A percentile compares a stretch with the other conserved stretches of the same genome.
Evolutionary conservation across 495 filamentous ascomycete genomes (phyloP).

Genomic region (Tuber borchii): DNA sequence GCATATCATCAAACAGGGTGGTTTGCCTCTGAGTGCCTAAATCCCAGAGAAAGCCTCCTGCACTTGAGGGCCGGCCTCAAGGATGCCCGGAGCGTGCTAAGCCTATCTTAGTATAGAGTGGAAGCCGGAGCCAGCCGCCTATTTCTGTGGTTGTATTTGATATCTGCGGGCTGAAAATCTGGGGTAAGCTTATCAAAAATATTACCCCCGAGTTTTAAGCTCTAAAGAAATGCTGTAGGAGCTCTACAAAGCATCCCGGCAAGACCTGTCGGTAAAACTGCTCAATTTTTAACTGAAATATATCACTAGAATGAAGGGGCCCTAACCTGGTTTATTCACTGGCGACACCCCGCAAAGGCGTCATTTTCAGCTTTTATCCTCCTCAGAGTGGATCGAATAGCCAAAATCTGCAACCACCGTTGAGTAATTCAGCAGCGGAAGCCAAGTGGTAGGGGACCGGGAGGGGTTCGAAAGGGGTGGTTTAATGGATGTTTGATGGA

Average conservation of each 20-base stretch:
- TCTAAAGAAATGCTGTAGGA: background rate
- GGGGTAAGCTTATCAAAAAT: background rate
- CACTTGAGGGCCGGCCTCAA: background rate
- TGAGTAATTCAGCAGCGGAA: background rate
- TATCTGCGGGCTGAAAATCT: background rate
- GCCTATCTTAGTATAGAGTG: background rate
- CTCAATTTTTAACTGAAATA: background rate
- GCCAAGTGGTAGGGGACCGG: background rate
- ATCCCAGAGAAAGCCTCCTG: background rate
- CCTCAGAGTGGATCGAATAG: background rate
- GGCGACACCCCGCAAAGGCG: background rate
- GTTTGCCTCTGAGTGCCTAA: background rate
- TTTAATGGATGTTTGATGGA: background rate
- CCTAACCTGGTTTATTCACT: background rate
- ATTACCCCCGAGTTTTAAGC: background rate
- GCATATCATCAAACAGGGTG: background rate
- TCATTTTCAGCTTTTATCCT: background rate
- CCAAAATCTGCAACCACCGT: background rate
- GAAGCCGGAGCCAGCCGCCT: background rate
- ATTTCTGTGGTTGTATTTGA: background rate
- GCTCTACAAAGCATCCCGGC: background rate
- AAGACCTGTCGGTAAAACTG: background rate
- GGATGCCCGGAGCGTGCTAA: background rate
- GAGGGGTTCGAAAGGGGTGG: background rate
- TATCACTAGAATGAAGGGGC: background rate